Evolutionary conservation across 768 basidiomycete genomes (phyloP).

Genomic region (Cystofilobasidium capitatum): DNA sequence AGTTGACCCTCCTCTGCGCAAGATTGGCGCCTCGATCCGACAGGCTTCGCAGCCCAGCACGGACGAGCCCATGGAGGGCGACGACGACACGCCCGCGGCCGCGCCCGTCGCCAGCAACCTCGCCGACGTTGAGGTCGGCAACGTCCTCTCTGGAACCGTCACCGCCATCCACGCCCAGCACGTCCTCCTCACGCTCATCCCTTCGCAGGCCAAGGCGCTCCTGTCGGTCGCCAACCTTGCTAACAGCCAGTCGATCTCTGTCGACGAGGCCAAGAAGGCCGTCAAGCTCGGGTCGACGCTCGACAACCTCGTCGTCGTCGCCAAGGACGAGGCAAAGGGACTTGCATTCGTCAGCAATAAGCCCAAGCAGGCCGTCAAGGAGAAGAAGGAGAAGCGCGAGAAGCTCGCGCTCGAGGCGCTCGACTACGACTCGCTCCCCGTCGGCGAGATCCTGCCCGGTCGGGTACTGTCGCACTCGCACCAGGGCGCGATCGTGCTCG

Average conservation of each 20-base stretch:
- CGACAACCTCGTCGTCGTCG: conserved; percentile 74
- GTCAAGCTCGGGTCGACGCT: conserved; percentile 63
- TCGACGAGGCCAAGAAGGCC: conserved; percentile 54
- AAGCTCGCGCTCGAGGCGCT: conserved; percentile 39
- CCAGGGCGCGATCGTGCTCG: conserved; percentile 62
- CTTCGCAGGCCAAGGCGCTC: conserved; percentile 58
- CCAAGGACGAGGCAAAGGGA: conserved; percentile 72
- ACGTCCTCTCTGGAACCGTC: conserved; percentile 42
- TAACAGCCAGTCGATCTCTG: conserved; percentile 56
- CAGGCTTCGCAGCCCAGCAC: conserved; percentile 53
- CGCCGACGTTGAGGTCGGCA: conserved; percentile 35
- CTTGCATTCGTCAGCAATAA: conserved; percentile 70
- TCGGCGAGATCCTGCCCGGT: conserved; percentile 70
- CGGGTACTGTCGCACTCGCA: conserved; percentile 65
- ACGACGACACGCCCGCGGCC: neutral
- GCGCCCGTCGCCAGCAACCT: neutral
- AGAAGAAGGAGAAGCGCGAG: conserved; percentile 21
- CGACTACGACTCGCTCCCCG: conserved; percentile 53
- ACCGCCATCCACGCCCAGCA: conserved; percentile 78
- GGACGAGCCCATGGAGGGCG: neutral
- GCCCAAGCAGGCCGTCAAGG: conserved; percentile 30
- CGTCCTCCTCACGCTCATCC: conserved; percentile 60
- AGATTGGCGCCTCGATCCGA: conserved; percentile 75
- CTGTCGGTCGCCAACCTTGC: conserved; percentile 82
- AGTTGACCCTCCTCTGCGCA: conserved; percentile 50